A percentile compares a stretch with the other conserved stretches of the same genome.
phyloP scores from a whole-genome alignment of 306 rosid genomes.

The Prunus mira region DNA sequence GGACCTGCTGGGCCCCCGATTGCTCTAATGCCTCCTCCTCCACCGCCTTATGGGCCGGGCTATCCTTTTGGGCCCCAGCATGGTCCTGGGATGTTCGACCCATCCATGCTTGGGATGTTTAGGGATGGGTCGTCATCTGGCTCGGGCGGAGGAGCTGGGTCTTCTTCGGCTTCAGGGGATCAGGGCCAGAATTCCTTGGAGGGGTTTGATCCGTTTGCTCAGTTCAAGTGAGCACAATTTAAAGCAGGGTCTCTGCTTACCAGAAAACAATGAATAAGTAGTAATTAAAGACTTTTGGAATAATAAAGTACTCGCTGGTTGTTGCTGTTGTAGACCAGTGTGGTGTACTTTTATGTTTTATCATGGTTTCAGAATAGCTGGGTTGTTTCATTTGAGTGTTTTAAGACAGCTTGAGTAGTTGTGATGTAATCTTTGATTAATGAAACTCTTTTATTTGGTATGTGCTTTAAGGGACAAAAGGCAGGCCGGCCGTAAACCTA shows the following conservation, averaged over 20 bases:
- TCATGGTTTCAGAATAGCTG: too few species aligned
- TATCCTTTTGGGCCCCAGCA: constrained; percentile 10
- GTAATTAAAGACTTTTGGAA: not conserved
- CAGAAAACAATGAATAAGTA: not conserved
- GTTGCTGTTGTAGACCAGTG: not conserved
- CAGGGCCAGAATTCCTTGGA: not conserved
- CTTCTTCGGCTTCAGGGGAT: not conserved
- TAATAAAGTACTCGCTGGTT: too few species aligned
- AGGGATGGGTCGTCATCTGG: constrained; percentile 19
- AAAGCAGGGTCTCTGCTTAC: not conserved
- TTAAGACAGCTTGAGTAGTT: too few species aligned
- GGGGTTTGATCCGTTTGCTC: constrained; percentile 23
- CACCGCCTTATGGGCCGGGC: constrained; percentile 23
- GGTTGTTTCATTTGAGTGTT: too few species aligned
- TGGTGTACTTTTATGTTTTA: too few species aligned
- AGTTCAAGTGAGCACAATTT: constrained; percentile 7
- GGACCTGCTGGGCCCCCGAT: not conserved
- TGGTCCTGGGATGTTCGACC: constrained; percentile 23
- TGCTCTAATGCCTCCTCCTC: not conserved
- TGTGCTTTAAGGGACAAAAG: too few species aligned
- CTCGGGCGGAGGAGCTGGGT: not conserved
- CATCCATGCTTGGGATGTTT: constrained; percentile 17
- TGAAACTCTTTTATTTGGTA: too few species aligned
- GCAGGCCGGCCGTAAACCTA: too few species aligned
- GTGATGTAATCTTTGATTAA: too few species aligned